Base-by-base conservation (phyloP, 2,329 filamentous ascomycete species). In the Colletotrichum tabaci region DNA sequence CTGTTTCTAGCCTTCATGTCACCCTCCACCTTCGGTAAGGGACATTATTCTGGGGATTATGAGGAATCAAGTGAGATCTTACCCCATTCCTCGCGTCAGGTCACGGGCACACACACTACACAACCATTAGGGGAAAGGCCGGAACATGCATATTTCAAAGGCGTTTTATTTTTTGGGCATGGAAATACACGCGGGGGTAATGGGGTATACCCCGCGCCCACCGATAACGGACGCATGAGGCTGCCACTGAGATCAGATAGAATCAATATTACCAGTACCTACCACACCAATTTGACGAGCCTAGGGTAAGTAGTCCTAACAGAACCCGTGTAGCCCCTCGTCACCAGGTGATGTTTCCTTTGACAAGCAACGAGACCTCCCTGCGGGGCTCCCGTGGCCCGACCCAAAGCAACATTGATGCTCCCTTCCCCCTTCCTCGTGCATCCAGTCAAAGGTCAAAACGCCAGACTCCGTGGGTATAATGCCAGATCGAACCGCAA, bases 101-200 rank as follows among this genome's bases (percentile, higher is more conserved):
- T 30, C 47, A 53, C 64, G 65, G 44, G 35, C 35, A 38, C 47
- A 61, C 38, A 58, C 42, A 47, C 35, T 49, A 67, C 35, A 46
- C 58, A 38, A 68, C 9, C 8, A 38, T 38, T 8, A 38, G 35
- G 65, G 57, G 50, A 63, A 63, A 64, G 65, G 66, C 65, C 53
- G 65, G 65, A 64, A 64, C 60, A 63, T 64, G 69, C 69, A 72
- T 72, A 72, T 47, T 60, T 72, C 47, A 64, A 42, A 40, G 68
- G 69, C 69, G 69, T 72, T 72, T 67, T 53, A 60, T 21, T 67
- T 53, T 64, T 21, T 63, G 42, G 63, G 65, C 65, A 64, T 64
- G 65, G 58, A 60, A 63, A 55, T 44, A 18, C 47, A 53, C 60
- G 40, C 38, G 21, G 58, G 69, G 65, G 53, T 46, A 46, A 40